Conservation (phyloP, 495 filamentous ascomycete species). For the Penicillium longicatenatum region DNA sequence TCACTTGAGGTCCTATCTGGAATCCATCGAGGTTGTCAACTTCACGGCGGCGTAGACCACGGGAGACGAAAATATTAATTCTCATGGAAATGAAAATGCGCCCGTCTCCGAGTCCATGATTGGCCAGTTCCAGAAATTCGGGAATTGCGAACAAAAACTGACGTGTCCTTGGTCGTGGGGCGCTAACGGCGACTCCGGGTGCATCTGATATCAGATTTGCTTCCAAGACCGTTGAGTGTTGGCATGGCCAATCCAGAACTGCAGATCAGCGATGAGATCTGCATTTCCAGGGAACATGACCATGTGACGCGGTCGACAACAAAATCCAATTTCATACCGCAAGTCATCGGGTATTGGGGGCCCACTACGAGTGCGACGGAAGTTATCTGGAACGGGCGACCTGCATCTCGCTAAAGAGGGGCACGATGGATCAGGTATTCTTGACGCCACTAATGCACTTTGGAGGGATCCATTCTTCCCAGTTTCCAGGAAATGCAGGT, state of each 20-base stretch:
- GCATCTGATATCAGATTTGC: constrained; percentile 10
- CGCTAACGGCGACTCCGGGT: constrained; percentile 11
- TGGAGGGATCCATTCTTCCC: constrained; percentile 22
- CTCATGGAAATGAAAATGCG: too few relatives aligned
- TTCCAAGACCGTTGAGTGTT: constrained; percentile 1
- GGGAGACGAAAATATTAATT: too few relatives aligned
- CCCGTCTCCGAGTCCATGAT: not conserved
- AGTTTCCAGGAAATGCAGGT: constrained; percentile 35
- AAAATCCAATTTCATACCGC: not conserved
- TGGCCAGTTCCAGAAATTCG: not conserved
- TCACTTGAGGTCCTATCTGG: too few relatives aligned
- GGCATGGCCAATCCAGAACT: not conserved
- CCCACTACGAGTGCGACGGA: not conserved
- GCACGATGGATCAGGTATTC: constrained; percentile 14
- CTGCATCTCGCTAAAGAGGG: constrained; percentile 23
- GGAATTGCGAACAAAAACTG: not conserved
- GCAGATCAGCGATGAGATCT: not conserved
- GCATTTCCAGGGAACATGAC: not conserved
- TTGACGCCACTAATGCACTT: constrained; percentile 12
- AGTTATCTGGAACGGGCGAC: constrained; percentile 16
- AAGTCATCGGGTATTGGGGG: not conserved
- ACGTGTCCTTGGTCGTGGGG: not conserved
- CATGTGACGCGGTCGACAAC: not conserved
- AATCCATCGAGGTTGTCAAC: too few relatives aligned
- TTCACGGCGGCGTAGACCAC: too few relatives aligned